These are phyloP conservation scores for Candida caryicola DNA, from an alignment of 805 yeast genomes.

Conservation along the genomic window DNA sequence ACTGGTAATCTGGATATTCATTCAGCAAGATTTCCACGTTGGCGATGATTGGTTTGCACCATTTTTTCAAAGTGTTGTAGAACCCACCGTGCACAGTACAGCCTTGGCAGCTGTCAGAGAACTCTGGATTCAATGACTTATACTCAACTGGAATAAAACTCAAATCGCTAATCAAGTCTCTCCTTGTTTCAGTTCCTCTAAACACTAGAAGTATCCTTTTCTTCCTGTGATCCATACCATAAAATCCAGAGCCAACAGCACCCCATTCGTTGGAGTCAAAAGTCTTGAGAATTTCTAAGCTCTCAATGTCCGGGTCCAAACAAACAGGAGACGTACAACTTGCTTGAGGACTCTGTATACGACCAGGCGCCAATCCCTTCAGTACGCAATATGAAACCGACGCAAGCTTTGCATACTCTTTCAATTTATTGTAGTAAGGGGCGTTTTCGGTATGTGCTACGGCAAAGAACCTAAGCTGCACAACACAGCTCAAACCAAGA, in stretches of 20 bases:
- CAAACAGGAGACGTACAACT: constrained; percentile 28
- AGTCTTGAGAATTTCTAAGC: constrained; percentile 37
- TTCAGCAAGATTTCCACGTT: constrained; percentile 31
- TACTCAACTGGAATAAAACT: constrained; percentile 46
- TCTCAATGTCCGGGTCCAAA: constrained; percentile 12
- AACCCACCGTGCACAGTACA: constrained; percentile 70
- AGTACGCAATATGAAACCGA: constrained; percentile 39
- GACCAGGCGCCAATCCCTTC: constrained; percentile 25
- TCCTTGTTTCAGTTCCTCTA: constrained; percentile 60
- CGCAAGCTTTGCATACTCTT: constrained; percentile 32
- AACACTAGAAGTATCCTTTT: constrained; percentile 49
- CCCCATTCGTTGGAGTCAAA: constrained; percentile 42
- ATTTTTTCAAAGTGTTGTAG: constrained; percentile 42
- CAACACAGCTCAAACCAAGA: too few species aligned
- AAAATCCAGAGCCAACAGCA: constrained; percentile 53
- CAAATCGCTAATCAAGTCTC: constrained; percentile 64
- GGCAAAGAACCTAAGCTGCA: too few species aligned
- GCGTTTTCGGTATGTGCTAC: not conserved
- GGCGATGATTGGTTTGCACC: constrained; percentile 37
- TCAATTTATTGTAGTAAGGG: constrained; percentile 22
- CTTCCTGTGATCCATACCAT: constrained; percentile 46
- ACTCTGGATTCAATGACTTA: constrained; percentile 38
- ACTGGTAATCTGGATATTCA: constrained; percentile 45
- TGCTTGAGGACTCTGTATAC: constrained; percentile 17
- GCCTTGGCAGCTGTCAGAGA: constrained; percentile 36